Evolutionary conservation across 2,329 filamentous ascomycete genomes (phyloP).

Genomic region (Chaetomium sp.): DNA sequence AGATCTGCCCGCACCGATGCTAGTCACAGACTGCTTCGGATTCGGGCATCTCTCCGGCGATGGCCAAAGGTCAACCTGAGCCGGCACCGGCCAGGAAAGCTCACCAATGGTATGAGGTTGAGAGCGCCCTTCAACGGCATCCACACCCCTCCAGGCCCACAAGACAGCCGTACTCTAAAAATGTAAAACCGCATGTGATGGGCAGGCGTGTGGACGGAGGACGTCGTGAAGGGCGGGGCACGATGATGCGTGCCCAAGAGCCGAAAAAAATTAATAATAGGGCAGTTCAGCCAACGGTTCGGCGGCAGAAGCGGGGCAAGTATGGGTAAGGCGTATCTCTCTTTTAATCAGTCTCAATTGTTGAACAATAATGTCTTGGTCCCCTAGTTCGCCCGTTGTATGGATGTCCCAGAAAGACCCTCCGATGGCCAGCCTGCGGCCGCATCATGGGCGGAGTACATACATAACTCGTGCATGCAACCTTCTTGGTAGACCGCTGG

Average conservation of each 20-base stretch:
- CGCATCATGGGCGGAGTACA: not conserved
- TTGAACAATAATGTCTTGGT: not conserved
- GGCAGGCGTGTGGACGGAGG: not conserved
- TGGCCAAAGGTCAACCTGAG: not conserved
- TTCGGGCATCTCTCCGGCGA: not conserved
- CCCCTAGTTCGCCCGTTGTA: too few species aligned
- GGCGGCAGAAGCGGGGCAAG: not conserved
- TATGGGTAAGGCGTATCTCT: too few species aligned
- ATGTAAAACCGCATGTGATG: not conserved
- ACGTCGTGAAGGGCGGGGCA: conserved; percentile 2
- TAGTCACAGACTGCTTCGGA: not conserved
- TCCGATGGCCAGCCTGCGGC: not conserved
- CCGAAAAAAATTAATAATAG: not conserved
- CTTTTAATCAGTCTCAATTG: not conserved
- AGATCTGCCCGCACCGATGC: conserved; percentile 2
- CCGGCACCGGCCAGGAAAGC: not conserved
- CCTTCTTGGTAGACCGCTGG: conserved; percentile 10
- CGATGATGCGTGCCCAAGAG: not conserved
- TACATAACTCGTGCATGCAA: conserved; percentile 11
- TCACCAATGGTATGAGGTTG: not conserved
- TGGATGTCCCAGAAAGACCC: too few species aligned
- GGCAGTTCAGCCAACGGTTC: conserved; percentile 12
- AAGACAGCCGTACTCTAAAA: not conserved
- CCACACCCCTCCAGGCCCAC: not conserved
- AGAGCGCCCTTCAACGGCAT: not conserved